phyloP scores from a whole-genome alignment of 768 basidiomycete genomes.

The Tephrocybe sp. region DNA sequence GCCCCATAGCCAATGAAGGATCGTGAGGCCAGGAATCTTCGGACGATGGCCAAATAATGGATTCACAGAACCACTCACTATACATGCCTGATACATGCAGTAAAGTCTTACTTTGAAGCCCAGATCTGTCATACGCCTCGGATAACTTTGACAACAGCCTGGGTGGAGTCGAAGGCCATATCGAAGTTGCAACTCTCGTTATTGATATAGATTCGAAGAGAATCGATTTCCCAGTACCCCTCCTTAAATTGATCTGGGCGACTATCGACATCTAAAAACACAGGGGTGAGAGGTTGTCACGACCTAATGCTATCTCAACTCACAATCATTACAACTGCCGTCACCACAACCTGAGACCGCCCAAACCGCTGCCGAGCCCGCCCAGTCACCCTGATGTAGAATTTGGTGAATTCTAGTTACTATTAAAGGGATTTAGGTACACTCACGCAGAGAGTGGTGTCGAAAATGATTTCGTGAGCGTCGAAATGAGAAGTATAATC shows the following conservation, averaged over 20 bases:
- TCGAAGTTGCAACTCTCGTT: no score
- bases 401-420: neutral
- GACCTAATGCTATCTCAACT: slow-evolving; percentile 18
- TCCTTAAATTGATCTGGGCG: slow-evolving; percentile 55
- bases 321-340: slow-evolving; percentile 43
- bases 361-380: slow-evolving; percentile 31
- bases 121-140: no score
- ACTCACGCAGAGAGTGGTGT: slow-evolving; percentile 61
- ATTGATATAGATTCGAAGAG: slow-evolving; percentile 50
- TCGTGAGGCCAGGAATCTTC: no score
- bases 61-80: no score
- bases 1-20: no score
- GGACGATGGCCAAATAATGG: no score
- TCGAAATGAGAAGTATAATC: slow-evolving; percentile 53
- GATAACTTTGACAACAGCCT: no score
- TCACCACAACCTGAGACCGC: slow-evolving; percentile 36
- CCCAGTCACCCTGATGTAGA: slow-evolving; percentile 48
- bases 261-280: slow-evolving; percentile 48
- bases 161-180: no score
- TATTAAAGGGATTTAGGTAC: neutral
- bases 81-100: no score
- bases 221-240: slow-evolving; percentile 71
- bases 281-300: neutral
- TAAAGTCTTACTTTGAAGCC: no score
- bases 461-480: slow-evolving; percentile 51